Base-by-base conservation (phyloP, 306 rosid species). In the Ammopiptanthus mongolicus region DNA sequence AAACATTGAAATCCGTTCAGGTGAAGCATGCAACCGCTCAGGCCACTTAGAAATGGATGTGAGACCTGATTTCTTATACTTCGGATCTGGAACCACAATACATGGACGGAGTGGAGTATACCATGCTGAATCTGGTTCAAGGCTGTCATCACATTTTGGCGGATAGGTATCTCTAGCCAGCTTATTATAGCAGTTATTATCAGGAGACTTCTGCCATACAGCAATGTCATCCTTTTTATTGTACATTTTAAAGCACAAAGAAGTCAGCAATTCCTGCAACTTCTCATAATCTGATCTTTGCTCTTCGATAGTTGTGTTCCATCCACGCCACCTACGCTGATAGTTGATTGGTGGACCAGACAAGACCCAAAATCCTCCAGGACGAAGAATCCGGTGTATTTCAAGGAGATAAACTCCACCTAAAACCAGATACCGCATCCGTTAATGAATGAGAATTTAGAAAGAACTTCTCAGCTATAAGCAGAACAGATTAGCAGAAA, bases 281-380 rank as follows among this genome's bases (percentile, higher is more conserved):
- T 87, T 90, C 51, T 95, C 84, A 31, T 87, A 92, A 80, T 89
- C 88, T 14, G 92, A 75, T 81, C 15, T 88, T 74, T 95, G 99
- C 56, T 87, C 99, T 81, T 90, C 89, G n/a, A 90, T 75, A 2
- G 99, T 95, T 15, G 99, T 85, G 86, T 95, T 89, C 99, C 99
- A 95, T 68, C 99, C 99, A 42, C 89, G 86, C 99, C 97, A 95
- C 75, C 89, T 87, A 69, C 87, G 77, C 85, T 95, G 53, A 2
- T 92, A 95, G 88, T 95, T 92, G 64, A 96, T 91, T 10, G 99
- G 99, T 22, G 99, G 99, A 50, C 99, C 99, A 22, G 99, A 96
- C 52, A 96, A 80, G 57, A 92, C 89, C 99, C 99, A 96, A 80
- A 92, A 92, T 37, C 99, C 99, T 74, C 99, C 99, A 0, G 99